Base-by-base conservation (phyloP, 768 basidiomycete genomes). In the Saitozyma podzolica region DNA sequence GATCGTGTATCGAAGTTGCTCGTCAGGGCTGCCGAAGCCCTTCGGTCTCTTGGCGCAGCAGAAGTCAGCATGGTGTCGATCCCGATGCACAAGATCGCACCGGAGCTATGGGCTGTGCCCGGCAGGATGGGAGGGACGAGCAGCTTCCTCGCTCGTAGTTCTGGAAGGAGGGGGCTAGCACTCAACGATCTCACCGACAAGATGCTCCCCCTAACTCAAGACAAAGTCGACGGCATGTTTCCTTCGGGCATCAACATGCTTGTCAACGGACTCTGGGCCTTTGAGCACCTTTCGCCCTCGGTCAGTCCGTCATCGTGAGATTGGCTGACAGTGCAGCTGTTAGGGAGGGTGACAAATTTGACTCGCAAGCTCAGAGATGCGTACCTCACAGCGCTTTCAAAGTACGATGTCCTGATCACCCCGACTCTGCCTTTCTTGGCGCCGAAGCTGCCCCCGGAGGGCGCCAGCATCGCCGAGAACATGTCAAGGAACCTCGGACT, bases 321-420 rank as follows among this genome's bases (percentile, higher is more conserved):
- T 29, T 29, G 29, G 5, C 29, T 29, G 29, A 50, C 37, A 4
- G 29, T 8, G 9, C 20, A 58, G 56, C 49, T 66, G 54, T 66
- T 71, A 51, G 82, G 82, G 40, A 81, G 80, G 59, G 77, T 80
- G 4, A 79, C 78, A 58, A 82, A 83, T 66, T 72, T 82, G 3
- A 67, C 79, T n/a, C 72, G 82, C 20, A 81, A 80, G 51, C 74
- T 82, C 29, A 67, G 75, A 19, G 70, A 77, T 61, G 74, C 77
- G 16, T 82, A 82, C 63, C 73, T 81, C 57, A 68, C 59, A 0
- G 70, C 70, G 3, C 65, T 82, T 11, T 62, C 62, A 6, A 58
- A 69, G 29, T 75, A 80, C 54, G 79, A 80, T 57, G 63, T 82
- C 14, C 74, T 83, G 11, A 45, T 82, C 37, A 80, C 79, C 64